A percentile compares a stretch with the other conserved stretches of the same genome.
Conservation (phyloP, 176 grass and related monocot genomes). For the Cenchrus purpureus region DNA sequence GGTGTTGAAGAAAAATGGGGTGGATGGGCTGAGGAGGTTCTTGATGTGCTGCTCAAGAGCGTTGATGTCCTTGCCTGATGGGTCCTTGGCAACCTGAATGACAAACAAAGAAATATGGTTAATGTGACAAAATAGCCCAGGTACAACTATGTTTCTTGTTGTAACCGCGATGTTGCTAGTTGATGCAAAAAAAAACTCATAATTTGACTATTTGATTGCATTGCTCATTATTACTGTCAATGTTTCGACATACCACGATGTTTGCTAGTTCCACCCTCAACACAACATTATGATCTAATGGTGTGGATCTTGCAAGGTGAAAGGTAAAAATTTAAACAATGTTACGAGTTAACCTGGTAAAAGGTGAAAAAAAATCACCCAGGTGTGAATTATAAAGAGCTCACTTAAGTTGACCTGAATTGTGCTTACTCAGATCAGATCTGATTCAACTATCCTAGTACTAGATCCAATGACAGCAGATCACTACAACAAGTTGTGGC, state of each 20-base stretch:
- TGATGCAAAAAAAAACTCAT: background rate
- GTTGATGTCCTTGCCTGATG: constrained; percentile 87
- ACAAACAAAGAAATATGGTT: background rate
- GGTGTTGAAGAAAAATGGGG: constrained; percentile 94
- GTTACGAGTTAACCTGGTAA: background rate
- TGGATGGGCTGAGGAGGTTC: constrained; percentile 79
- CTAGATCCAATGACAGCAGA: constrained; percentile 24
- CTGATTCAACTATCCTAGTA: constrained; percentile 11
- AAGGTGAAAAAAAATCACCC: background rate
- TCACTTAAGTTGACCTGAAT: background rate
- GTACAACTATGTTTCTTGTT: background rate
- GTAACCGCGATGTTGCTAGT: background rate
- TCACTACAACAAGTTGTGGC: background rate
- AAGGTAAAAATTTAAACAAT: background rate
- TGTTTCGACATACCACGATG: background rate
- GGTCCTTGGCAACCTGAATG: constrained; percentile 86
- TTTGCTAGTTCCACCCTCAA: background rate
- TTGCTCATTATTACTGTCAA: background rate
- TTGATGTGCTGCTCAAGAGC: constrained; percentile 94
- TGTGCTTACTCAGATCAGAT: constrained; percentile 10
- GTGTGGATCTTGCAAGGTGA: constrained; percentile 7
- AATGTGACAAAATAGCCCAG: background rate
- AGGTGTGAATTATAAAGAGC: background rate
- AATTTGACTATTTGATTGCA: background rate
- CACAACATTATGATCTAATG: background rate